These are phyloP conservation scores for Digitaria exilis DNA, from an alignment of 202 grass and related monocot genomes.

Conservation along the genomic window DNA sequence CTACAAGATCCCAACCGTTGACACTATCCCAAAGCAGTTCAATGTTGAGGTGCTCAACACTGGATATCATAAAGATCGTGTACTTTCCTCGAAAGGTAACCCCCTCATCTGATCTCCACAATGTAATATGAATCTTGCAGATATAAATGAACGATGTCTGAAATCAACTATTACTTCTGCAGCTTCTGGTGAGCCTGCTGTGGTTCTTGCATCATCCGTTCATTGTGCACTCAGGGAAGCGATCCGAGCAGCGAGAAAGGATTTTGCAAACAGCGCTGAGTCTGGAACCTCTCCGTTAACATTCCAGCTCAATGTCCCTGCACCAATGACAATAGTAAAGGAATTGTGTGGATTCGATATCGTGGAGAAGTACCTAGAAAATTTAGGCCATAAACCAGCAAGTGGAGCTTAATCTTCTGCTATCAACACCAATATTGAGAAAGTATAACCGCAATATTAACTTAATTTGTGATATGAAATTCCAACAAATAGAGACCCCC, in stretches of 20 bases:
- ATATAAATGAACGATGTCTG: background rate
- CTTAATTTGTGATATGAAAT: too few species aligned
- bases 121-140: background rate
- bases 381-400: background rate
- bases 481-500: too few species aligned
- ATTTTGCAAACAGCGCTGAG: conserved; percentile 16
- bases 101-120: background rate
- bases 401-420: background rate
- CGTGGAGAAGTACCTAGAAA: conserved; percentile 68
- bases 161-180: conserved; percentile 5
- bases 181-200: conserved; percentile 74
- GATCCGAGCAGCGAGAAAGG: conserved; percentile 59
- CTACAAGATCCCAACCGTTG: conserved; percentile 79
- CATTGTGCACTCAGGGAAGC: conserved; percentile 66
- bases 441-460: background rate
- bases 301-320: conserved; percentile 68
- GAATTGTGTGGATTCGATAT: conserved; percentile 75
- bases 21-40: conserved; percentile 74
- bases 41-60: conserved; percentile 69
- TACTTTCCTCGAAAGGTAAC: conserved; percentile 83
- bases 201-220: conserved; percentile 60
- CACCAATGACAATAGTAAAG: conserved; percentile 67
- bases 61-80: conserved; percentile 63
- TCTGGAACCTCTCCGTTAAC: conserved; percentile 30
- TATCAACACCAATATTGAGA: background rate